phyloP scores from a whole-genome alignment of 345 rosid genomes.

The Zanthoxylum bungeanum region DNA sequence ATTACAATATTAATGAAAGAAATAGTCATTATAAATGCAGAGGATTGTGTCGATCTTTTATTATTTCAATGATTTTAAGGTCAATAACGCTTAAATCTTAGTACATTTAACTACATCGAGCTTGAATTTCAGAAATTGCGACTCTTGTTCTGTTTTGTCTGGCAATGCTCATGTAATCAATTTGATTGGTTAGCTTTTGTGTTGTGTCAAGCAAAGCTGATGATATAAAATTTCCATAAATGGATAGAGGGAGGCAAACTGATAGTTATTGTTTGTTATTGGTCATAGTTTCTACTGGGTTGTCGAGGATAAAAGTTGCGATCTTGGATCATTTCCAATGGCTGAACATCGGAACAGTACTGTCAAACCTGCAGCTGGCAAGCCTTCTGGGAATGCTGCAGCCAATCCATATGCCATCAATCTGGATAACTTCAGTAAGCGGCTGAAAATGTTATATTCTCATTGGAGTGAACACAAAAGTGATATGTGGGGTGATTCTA shows the following conservation, averaged over 20 bases:
- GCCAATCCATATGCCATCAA: conserved; percentile 31
- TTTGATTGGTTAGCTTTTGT: background rate
- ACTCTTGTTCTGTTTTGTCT: background rate
- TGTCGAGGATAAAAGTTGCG: background rate
- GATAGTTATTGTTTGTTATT: conserved; percentile 3
- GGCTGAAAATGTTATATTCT: conserved; percentile 35
- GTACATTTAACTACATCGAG: background rate
- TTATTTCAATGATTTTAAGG: background rate
- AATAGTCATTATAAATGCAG: background rate
- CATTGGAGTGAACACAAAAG: conserved; percentile 34
- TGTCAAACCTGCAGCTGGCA: conserved; percentile 22
- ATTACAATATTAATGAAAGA: background rate
- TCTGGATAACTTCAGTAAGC: conserved; percentile 31
- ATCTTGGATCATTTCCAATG: conserved; percentile 20
- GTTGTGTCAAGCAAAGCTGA: background rate
- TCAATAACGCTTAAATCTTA: background rate
- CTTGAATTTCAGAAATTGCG: background rate
- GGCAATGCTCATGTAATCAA: background rate
- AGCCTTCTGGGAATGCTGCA: conserved; percentile 12
- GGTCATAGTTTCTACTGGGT: conserved; percentile 12
- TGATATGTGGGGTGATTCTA: conserved; percentile 36
- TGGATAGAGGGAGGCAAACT: conserved; percentile 7
- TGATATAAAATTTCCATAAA: too few relatives aligned
- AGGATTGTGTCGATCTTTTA: background rate
- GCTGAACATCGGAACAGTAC: conserved; percentile 32